Percentiles rank a stretch among this genome's conserved stretches.
These are phyloP conservation scores for Nicotiana tomentosiformis DNA, from an alignment of 257 asterid genomes.

Conservation along the genomic window DNA sequence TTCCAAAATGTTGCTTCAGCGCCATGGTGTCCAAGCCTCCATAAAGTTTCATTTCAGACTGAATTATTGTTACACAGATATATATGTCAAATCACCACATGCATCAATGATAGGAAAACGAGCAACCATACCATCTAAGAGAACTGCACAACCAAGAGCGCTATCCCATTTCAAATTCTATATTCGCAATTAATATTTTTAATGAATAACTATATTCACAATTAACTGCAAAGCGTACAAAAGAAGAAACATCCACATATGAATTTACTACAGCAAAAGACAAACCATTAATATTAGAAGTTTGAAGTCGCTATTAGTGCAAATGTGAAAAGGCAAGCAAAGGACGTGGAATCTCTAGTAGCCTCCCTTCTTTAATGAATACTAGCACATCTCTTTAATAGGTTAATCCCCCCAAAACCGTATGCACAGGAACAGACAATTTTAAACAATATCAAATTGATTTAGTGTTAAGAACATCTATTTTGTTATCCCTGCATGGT, in stretches of 20 bases:
- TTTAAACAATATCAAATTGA: background rate
- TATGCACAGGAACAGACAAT: background rate
- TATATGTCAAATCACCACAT: constrained; percentile 7
- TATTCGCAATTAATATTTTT: background rate
- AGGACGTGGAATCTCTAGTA: background rate
- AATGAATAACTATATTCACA: background rate
- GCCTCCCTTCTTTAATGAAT: background rate
- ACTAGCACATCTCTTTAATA: too few relatives aligned
- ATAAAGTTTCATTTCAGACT: constrained; percentile 90
- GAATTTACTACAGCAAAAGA: background rate
- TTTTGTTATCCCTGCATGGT: too few relatives aligned
- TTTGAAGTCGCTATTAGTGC: background rate
- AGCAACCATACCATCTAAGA: background rate
- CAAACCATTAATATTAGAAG: background rate
- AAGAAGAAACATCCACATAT: background rate
- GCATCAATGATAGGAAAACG: background rate
- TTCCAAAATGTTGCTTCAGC: constrained; percentile 95
- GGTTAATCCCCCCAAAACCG: too few relatives aligned
- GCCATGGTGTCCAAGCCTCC: constrained; percentile 84
- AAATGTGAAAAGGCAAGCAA: background rate
- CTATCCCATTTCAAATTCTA: background rate
- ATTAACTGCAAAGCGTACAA: background rate
- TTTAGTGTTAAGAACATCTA: background rate
- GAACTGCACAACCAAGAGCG: background rate
- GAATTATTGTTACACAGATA: constrained; percentile 26